Percentiles rank a stretch among this genome's conserved stretches.
Conservation (phyloP, 108 stramenopile species). For the Nitzschia sp. region DNA sequence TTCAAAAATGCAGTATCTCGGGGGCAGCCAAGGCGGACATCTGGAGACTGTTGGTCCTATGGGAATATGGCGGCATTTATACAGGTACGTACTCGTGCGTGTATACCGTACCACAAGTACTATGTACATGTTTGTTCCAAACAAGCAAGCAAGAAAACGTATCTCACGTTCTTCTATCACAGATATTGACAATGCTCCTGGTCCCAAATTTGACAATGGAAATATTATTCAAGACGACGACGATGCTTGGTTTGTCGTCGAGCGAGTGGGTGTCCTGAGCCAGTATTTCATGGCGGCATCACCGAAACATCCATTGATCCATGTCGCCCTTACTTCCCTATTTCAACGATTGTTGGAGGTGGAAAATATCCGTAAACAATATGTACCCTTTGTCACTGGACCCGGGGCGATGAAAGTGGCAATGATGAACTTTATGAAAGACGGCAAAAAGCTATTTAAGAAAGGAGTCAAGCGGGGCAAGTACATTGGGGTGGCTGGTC, state of each 20-base stretch:
- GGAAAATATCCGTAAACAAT: constrained; percentile 18
- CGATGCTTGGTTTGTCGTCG: constrained; percentile 63
- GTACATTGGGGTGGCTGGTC: constrained; percentile 6
- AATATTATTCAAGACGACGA: constrained; percentile 35
- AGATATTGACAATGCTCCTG: constrained; percentile 60
- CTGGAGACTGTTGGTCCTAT: constrained; percentile 56
- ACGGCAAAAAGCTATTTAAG: background rate
- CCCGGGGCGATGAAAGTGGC: constrained; percentile 26
- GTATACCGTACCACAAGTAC: no score
- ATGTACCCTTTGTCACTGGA: constrained; percentile 36
- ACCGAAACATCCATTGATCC: constrained; percentile 66
- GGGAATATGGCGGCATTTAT: constrained; percentile 71
- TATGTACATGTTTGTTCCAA: no score
- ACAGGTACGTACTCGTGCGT: constrained; percentile 16
- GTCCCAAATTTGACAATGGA: constrained; percentile 20
- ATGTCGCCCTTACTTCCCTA: constrained; percentile 20
- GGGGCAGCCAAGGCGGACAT: constrained; percentile 66
- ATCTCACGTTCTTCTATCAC: background rate
- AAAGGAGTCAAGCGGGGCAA: constrained; percentile 3
- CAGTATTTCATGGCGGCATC: constrained; percentile 72
- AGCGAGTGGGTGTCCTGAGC: constrained; percentile 37
- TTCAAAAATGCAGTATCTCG: constrained; percentile 37
- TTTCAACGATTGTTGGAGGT: constrained; percentile 25
- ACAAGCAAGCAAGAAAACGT: no score
- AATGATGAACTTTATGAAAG: constrained; percentile 23